Percentiles rank a stretch among this genome's conserved stretches.
Conservation (phyloP, 2,329 filamentous ascomycete genomes). For the Trichoderma aggressivum region DNA sequence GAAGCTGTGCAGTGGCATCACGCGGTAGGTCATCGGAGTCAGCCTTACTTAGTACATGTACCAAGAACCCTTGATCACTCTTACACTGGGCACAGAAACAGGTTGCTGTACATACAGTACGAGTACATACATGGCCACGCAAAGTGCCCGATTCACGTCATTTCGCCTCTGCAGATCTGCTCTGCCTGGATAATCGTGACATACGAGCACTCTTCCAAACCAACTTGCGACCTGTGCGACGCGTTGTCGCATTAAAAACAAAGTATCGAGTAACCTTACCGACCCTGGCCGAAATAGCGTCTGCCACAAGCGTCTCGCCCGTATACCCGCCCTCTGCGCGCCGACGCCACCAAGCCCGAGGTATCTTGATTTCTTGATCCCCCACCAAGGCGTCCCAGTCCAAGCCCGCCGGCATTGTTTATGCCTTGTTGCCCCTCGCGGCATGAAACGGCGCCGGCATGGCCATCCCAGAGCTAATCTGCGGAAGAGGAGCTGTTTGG, state of each 20-base stretch:
- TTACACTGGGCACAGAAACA: neutral
- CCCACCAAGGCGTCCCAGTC: neutral
- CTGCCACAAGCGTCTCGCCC: neutral
- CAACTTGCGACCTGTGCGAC: neutral
- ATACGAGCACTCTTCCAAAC: neutral
- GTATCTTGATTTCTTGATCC: neutral
- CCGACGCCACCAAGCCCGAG: neutral
- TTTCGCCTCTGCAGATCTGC: neutral
- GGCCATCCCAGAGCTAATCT: constrained; percentile 15
- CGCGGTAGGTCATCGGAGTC: neutral
- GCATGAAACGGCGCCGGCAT: constrained; percentile 13
- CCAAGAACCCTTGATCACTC: neutral
- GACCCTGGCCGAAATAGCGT: constrained; percentile 13
- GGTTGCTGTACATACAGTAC: neutral
- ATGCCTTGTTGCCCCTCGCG: neutral
- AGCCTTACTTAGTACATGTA: neutral
- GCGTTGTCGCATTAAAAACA: constrained; percentile 11
- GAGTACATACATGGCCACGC: neutral
- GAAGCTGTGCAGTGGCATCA: neutral
- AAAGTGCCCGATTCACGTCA: neutral
- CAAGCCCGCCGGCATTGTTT: constrained; percentile 6
- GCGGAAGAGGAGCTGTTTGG: neutral
- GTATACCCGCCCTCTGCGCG: neutral
- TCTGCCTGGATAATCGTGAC: neutral
- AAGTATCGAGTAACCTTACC: constrained; percentile 14